Evolutionary conservation across 2,329 filamentous ascomycete genomes (phyloP).

Genomic region (Daldinia eschscholtzii): DNA sequence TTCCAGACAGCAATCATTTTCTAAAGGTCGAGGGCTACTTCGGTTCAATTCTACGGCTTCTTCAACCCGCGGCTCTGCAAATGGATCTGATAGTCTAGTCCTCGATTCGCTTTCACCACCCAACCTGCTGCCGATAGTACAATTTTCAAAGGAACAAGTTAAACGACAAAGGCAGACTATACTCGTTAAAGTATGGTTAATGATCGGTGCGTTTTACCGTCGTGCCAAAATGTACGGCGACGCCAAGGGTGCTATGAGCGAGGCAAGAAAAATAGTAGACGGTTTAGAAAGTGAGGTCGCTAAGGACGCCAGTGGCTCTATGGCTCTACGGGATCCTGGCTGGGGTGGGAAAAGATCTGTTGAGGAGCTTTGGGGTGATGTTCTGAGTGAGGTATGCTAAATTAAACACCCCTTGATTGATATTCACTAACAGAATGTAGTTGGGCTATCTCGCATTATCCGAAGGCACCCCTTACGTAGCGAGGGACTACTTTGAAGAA

Average conservation of each 20-base stretch:
- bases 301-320: slow-evolving; percentile 71
- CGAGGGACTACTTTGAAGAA: slow-evolving; percentile 83
- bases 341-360: slow-evolving; percentile 87
- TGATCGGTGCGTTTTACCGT: slow-evolving; percentile 89
- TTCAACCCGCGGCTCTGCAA: slow-evolving; percentile 56
- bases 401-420: slow-evolving; percentile 1
- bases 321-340: slow-evolving; percentile 71
- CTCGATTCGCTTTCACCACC: slow-evolving; percentile 61
- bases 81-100: slow-evolving; percentile 56
- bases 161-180: slow-evolving; percentile 64
- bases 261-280: slow-evolving; percentile 83
- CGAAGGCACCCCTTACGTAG: slow-evolving; percentile 73
- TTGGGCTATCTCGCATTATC: slow-evolving; percentile 75
- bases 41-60: slow-evolving; percentile 63
- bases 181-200: slow-evolving; percentile 87
- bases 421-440: slow-evolving; percentile 58
- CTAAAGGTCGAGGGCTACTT: slow-evolving; percentile 58
- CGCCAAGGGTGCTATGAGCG: slow-evolving; percentile 80
- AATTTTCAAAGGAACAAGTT: slow-evolving; percentile 68
- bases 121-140: slow-evolving; percentile 64
- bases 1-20: slow-evolving; percentile 58
- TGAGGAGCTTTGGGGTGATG: slow-evolving; percentile 86
- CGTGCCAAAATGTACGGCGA: slow-evolving; percentile 85
- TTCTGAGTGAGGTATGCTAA: slow-evolving; percentile 79
- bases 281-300: slow-evolving; percentile 76